Base-by-base conservation (phyloP, 2,329 filamentous ascomycete genomes). In the Coleophoma eucalyptorum region DNA sequence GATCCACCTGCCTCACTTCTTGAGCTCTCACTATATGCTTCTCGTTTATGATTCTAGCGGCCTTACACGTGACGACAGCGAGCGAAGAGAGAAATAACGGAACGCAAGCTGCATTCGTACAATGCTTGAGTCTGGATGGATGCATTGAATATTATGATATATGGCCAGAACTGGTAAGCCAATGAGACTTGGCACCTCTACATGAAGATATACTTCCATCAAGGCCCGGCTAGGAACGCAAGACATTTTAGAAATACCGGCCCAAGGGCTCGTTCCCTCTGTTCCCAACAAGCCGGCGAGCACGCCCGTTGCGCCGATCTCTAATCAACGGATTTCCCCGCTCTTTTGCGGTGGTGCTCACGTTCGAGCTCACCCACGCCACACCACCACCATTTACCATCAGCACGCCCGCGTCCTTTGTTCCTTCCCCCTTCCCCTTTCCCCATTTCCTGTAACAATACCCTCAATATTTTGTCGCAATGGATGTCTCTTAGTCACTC, bases 401-500 rank as follows among this genome's bases (percentile, higher is more conserved):
- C 33, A 32, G 40, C n/a, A 35, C 48, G 38, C 38, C 41, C 38
- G 11, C 20, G 34, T 46, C 15, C 33, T 32, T 7, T 12, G 34
- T 42, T 20, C 43, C 41, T 41, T 35, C n/a, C 43, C 13, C 18
- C 18, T 20, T 34, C 43, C 13, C 18, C 18, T 20, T 34, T 42
- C 46, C 35, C 41, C 37, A 31, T 47, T n/a, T 35, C 33, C 33
- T 49, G 18, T 53, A 41, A n/a, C 40, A 46, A 46, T 43, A 34
- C 33, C 41, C 19, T 40, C 43, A 19, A 18, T 32, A 8, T 34
- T 26, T 34, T 42, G 40, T 58, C 55, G 55, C 19, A 26, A 63
- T 63, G 59, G 58, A 59, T 54, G 56, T 61, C 50, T 61, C 53
- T 45, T 63, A 58, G 48, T 43, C 34, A 44, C 15, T 19, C 40